Base-by-base conservation (phyloP, 371 early-diverging fungal species). In the Mortierella sp. region DNA sequence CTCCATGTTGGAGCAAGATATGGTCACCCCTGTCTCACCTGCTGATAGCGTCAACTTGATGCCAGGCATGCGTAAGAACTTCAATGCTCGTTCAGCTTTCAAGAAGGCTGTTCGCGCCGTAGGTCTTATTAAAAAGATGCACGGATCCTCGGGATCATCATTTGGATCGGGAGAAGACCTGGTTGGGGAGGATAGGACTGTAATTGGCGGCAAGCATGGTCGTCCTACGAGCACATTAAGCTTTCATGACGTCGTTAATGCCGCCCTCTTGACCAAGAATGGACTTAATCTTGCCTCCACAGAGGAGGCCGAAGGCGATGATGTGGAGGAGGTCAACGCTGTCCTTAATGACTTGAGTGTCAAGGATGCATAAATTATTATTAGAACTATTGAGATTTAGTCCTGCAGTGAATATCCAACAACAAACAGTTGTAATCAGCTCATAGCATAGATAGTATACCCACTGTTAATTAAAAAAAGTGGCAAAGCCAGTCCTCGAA, bases 61-160 rank as follows among this genome's bases (percentile, higher is more conserved):
- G 79, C 94, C 94, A 32, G 88, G 85, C 47, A 88, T 96, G 54
- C 89, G 89, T 40, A 88, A 92, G 83, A 94, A 94, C 86, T 95
- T 95, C 78, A 93, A 94, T 68, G 94, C 94, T 17, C 90, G 91
- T 65, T 84, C 85, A 28, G 90, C 91, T 1, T 90, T 93, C 84
- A 91, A 89, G 72, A 89, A 89, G 61, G 93, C 93, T 17, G 88
- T 93, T 17, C 80, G 80, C 2, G 80, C 80, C 2, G 80, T 79
- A 5, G 80, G 80, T 15, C 60, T 79, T 2, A 63, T 79, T n/a
- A 62, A 68, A 45, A 79, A 70, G 74, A 70, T 79, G 57, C 49
- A 60, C 28, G 15, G 23, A 31, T 65, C 76, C 0, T 65, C 68
- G 7, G 64, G 62, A 1, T 65, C 68, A 3, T 71, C 68, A 12